phyloP scores from a whole-genome alignment of 305 asterid species.

The Solanum aculeatissimum region DNA sequence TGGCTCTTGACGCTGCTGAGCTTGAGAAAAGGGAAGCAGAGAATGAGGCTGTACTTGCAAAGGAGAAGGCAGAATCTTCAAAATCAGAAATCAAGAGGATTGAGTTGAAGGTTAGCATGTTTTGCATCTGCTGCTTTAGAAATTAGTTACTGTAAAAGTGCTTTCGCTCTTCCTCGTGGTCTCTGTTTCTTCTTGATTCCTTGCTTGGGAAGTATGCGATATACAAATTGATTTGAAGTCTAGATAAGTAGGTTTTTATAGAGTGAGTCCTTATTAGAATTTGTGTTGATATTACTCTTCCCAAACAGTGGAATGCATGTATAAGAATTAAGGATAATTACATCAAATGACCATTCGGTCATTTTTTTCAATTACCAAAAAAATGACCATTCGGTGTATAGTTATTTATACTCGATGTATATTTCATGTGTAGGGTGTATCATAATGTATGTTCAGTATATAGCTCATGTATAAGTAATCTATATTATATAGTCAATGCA shows the following conservation, averaged over 20 bases:
- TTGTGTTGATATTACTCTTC: neutral
- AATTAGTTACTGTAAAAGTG: neutral
- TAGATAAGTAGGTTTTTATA: neutral
- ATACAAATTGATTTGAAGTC: neutral
- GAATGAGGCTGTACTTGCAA: slow-evolving; percentile 52
- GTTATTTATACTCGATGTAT: too few species aligned
- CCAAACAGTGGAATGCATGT: neutral
- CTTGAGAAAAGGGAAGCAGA: slow-evolving; percentile 64
- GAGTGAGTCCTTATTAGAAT: neutral
- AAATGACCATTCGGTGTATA: too few species aligned
- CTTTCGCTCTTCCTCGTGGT: neutral
- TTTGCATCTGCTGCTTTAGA: slow-evolving; percentile 3
- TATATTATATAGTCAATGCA: too few species aligned
- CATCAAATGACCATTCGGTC: too few species aligned
- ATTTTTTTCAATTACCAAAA: too few species aligned
- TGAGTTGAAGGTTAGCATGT: slow-evolving; percentile 54
- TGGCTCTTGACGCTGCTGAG: slow-evolving; percentile 57
- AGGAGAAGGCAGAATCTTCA: slow-evolving; percentile 52
- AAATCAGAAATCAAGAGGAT: slow-evolving; percentile 66
- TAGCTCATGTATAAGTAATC: too few species aligned
- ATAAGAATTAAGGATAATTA: neutral
- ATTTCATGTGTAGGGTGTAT: too few species aligned
- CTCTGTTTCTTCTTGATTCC: neutral
- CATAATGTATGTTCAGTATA: too few species aligned
- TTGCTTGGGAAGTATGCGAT: neutral